Percentiles rank a stretch among this genome's conserved stretches.
phyloP scores from a whole-genome alignment of 768 basidiomycete genomes.

The Psilocybe sp. region DNA sequence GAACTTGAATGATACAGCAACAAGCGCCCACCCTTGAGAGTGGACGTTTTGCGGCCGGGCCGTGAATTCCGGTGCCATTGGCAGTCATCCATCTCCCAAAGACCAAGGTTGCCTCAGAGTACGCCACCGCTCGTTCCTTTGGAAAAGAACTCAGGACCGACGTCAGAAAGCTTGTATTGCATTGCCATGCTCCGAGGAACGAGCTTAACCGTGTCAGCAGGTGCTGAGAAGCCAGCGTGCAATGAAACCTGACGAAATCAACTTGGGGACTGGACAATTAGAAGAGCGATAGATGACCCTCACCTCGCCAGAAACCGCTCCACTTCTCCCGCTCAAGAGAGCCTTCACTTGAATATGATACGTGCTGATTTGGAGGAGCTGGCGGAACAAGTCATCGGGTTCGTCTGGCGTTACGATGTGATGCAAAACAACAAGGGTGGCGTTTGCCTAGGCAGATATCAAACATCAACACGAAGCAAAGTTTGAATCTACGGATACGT shows the following conservation, averaged over 20 bases:
- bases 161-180: conserved; percentile 72
- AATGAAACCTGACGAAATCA: conserved; percentile 48
- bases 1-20: too few relatives aligned
- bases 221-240: conserved; percentile 50
- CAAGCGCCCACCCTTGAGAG: too few relatives aligned
- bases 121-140: conserved; percentile 69
- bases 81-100: too few relatives aligned
- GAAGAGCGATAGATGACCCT: conserved; percentile 8
- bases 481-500: conserved; percentile 12
- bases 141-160: conserved; percentile 65
- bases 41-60: too few relatives aligned
- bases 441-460: conserved; percentile 35
- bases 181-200: conserved; percentile 55
- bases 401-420: conserved; percentile 55
- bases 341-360: conserved; percentile 74
- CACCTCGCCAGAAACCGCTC: conserved; percentile 77
- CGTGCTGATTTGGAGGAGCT: conserved; percentile 58
- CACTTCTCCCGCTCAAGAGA: conserved; percentile 72
- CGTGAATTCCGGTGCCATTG: too few relatives aligned
- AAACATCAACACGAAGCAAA: not conserved
- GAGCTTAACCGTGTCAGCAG: conserved; percentile 29
- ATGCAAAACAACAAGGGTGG: conserved; percentile 61
- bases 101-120: too few relatives aligned
- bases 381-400: conserved; percentile 57
- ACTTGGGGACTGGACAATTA: not conserved